A percentile compares a stretch with the other conserved stretches of the same genome.
These are phyloP conservation scores for Agrostemma githago DNA, from an alignment of 148 eudicot species.

Conservation along the genomic window DNA sequence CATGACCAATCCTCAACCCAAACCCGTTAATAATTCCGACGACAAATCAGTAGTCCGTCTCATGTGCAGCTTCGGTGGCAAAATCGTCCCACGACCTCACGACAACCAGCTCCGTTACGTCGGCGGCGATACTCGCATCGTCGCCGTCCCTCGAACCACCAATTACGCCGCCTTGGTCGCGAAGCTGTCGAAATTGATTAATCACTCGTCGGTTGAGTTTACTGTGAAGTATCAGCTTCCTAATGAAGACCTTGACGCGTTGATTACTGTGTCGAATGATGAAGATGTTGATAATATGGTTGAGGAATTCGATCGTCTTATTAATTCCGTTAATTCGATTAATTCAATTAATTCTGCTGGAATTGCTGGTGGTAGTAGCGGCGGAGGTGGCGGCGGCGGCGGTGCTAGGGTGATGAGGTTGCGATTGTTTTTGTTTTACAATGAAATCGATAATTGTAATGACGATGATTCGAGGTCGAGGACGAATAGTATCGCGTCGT, in stretches of 20 bases:
- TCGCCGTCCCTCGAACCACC: slow-evolving; percentile 53
- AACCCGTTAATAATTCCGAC: slow-evolving; percentile 11
- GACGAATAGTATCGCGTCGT: slow-evolving; percentile 52
- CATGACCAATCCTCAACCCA: slow-evolving; percentile 7
- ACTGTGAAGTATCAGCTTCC: slow-evolving; percentile 85
- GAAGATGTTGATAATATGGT: slow-evolving; percentile 95
- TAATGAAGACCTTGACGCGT: slow-evolving; percentile 81
- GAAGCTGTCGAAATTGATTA: slow-evolving; percentile 48
- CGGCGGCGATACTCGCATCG: slow-evolving; percentile 91
- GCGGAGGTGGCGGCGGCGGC: too few species aligned
- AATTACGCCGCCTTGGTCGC: slow-evolving; percentile 41
- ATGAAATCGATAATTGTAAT: slow-evolving; percentile 25
- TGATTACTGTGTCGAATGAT: slow-evolving; percentile 70
- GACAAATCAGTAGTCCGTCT: slow-evolving; percentile 43
- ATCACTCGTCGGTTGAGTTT: slow-evolving; percentile 28
- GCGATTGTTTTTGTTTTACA: slow-evolving; percentile 55
- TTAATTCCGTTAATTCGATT: neutral
- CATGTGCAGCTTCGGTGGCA: slow-evolving; percentile 95
- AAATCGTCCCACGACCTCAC: slow-evolving; percentile 84
- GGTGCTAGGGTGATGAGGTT: slow-evolving; percentile 39
- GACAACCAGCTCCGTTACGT: slow-evolving; percentile 95
- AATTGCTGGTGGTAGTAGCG: neutral
- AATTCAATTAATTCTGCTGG: neutral
- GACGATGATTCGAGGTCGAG: slow-evolving; percentile 13
- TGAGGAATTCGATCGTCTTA: slow-evolving; percentile 72